phyloP scores from a whole-genome alignment of 2,329 filamentous ascomycete species.

The Periconia sp. region DNA sequence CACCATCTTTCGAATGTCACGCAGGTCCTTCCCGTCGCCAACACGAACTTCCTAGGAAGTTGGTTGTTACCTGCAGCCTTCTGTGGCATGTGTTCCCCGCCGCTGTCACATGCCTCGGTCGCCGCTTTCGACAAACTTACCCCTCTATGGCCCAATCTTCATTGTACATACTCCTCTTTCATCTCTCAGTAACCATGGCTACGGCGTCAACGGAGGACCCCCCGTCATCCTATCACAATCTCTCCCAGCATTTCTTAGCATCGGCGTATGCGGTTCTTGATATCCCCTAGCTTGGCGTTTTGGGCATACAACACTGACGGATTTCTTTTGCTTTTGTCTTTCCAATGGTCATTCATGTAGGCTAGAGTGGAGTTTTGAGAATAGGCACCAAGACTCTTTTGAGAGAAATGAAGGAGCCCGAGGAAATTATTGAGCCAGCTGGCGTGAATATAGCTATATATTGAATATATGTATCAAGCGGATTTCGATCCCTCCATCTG shows the following conservation, averaged over 20 bases:
- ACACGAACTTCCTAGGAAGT: neutral
- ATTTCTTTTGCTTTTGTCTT: too few species aligned
- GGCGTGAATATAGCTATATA: too few species aligned
- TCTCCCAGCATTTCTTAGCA: conserved; percentile 12
- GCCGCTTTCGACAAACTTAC: neutral
- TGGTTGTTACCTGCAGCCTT: neutral
- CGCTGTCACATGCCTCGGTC: neutral
- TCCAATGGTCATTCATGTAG: too few species aligned
- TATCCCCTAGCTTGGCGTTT: conserved; percentile 2
- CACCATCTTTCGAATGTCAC: neutral
- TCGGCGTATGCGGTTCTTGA: too few species aligned
- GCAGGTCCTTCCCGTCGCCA: neutral
- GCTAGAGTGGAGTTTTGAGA: too few species aligned
- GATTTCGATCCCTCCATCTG: too few species aligned
- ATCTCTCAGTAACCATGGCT: conserved; percentile 1
- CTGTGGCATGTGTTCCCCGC: neutral
- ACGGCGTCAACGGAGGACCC: neutral
- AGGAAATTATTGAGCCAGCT: too few species aligned
- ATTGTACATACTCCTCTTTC: conserved; percentile 8
- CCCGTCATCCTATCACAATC: conserved; percentile 3
- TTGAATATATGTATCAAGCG: too few species aligned
- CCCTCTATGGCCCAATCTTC: neutral
- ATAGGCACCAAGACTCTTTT: too few species aligned
- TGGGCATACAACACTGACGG: too few species aligned
- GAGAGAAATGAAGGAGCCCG: too few species aligned